Evolutionary conservation across 495 filamentous ascomycete genomes (phyloP).

Genomic region (Usnea hakonensis): DNA sequence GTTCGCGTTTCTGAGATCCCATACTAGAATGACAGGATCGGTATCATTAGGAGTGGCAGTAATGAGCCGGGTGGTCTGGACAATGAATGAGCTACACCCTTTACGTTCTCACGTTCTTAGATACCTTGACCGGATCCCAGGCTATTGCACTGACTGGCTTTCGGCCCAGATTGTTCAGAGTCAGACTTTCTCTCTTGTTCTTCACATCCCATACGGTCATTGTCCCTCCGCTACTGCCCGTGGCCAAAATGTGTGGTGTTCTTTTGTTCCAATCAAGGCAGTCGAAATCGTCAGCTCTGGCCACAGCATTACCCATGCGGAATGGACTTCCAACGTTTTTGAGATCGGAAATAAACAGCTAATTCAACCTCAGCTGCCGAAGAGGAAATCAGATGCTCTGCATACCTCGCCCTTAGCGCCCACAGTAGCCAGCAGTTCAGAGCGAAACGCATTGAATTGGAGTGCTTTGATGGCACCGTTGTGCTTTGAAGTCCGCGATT

Average conservation of each 20-base stretch:
- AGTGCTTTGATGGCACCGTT: conserved; percentile 87
- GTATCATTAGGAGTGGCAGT: conserved; percentile 90
- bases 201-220: conserved; percentile 99
- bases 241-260: conserved; percentile 90
- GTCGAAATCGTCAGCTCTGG: conserved; percentile 87
- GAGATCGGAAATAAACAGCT: conserved; percentile 86
- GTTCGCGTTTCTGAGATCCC: conserved; percentile 94
- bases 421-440: conserved; percentile 85
- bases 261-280: conserved; percentile 98
- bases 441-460: conserved; percentile 93
- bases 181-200: conserved; percentile 91
- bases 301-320: conserved; percentile 77
- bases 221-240: conserved; percentile 88
- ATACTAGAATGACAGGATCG: conserved; percentile 79
- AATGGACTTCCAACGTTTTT: conserved; percentile 82
- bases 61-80: conserved; percentile 73
- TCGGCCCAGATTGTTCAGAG: conserved; percentile 82
- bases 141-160: conserved; percentile 93
- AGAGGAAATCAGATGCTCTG: background rate
- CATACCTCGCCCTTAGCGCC: conserved; percentile 76
- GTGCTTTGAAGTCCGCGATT: conserved; percentile 88
- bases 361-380: background rate
- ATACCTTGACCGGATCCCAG: conserved; percentile 83
- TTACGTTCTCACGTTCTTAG: conserved; percentile 16
- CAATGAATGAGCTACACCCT: conserved; percentile 3